Evolutionary conservation across 139 green algal species (phyloP).

Genomic region (Klebsormidium nitens): DNA sequence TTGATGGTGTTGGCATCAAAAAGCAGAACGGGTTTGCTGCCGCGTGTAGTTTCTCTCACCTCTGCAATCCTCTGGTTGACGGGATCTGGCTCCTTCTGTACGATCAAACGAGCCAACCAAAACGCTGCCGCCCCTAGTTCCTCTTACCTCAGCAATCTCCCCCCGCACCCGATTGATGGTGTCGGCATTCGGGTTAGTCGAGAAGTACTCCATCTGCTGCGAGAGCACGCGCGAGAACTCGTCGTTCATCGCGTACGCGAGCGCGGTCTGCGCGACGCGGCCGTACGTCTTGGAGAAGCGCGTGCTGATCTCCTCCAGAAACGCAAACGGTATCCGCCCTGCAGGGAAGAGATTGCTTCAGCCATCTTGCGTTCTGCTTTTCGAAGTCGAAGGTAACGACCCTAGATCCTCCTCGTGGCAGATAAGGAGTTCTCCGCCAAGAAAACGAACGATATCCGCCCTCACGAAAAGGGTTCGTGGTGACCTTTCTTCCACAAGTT

Average conservation of each 20-base stretch:
- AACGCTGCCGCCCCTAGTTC: no score
- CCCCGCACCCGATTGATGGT: conserved; percentile 68
- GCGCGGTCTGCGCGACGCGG: conserved; percentile 48
- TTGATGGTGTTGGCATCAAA: no score
- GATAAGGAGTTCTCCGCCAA: no score
- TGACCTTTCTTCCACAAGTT: no score
- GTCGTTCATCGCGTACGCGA: conserved; percentile 83
- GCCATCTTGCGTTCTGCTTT: background rate
- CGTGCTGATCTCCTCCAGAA: conserved; percentile 75
- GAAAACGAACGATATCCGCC: no score
- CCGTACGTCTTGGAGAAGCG: conserved; percentile 65
- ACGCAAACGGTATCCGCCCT: conserved; percentile 78
- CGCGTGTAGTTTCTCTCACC: no score
- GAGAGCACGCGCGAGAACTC: conserved; percentile 69
- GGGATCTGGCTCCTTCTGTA: conserved; percentile 1
- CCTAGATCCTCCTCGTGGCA: background rate
- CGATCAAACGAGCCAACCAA: background rate
- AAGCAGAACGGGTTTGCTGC: no score
- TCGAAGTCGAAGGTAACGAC: background rate
- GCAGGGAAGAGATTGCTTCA: background rate
- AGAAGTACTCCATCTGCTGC: conserved; percentile 72
- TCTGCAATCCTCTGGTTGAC: no score
- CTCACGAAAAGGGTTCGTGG: no score
- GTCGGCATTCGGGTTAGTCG: conserved; percentile 66
- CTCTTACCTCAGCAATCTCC: conserved; percentile 63